These are phyloP conservation scores for Sclerotinia subarctica DNA, from an alignment of 2,329 filamentous ascomycete species.

Conservation along the genomic window DNA sequence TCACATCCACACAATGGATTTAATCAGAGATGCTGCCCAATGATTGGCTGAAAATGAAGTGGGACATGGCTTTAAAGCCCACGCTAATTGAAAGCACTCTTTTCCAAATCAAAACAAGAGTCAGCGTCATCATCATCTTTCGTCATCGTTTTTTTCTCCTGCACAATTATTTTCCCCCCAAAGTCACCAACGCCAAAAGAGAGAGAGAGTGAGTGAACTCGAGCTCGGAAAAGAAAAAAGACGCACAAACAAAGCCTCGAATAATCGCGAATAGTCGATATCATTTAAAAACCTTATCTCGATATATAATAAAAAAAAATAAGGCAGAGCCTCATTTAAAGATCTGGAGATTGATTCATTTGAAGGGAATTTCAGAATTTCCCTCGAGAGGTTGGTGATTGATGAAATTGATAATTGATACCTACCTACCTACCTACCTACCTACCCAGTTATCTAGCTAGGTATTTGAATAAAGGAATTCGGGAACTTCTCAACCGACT, in stretches of 20 bases:
- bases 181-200: background rate
- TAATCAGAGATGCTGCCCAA: fast-evolving
- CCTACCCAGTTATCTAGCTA: too few species aligned
- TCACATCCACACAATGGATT: background rate
- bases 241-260: background rate
- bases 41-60: background rate
- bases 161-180: background rate
- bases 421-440: too few species aligned
- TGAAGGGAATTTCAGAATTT: too few species aligned
- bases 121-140: constrained; percentile 10
- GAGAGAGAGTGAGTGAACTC: background rate
- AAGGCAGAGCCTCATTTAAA: background rate
- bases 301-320: background rate
- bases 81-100: background rate
- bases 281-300: background rate
- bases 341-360: background rate
- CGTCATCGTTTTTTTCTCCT: constrained; percentile 4
- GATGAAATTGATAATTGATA: background rate
- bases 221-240: background rate
- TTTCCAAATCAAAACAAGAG: background rate
- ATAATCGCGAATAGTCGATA: background rate
- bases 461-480: background rate
- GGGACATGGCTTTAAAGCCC: background rate
- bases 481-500: background rate
- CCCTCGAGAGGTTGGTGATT: background rate